Evolutionary conservation across 2,329 filamentous ascomycete genomes (phyloP).

Genomic region (Bipolaris cookei): DNA sequence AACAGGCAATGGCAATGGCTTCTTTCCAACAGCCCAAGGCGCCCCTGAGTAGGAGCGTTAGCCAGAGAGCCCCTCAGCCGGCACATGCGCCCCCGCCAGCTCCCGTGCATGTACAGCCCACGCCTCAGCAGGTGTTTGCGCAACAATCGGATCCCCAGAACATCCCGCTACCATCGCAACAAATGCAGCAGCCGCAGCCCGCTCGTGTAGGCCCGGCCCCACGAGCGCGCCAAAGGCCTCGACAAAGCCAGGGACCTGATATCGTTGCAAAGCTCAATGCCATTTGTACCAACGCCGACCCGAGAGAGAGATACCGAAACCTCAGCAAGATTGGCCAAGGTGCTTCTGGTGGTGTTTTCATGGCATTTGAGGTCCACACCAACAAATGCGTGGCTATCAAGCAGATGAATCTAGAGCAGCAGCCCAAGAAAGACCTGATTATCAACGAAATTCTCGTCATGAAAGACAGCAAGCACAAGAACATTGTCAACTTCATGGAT

Average conservation of each 20-base stretch:
- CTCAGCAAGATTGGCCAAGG: slow-evolving; percentile 97
- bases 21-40: slow-evolving; percentile 74
- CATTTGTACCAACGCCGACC: slow-evolving; percentile 90
- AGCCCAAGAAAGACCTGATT: slow-evolving; percentile 98
- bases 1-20: slow-evolving; percentile 72
- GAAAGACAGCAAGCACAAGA: slow-evolving; percentile 98
- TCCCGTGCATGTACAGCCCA: slow-evolving; percentile 54
- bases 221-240: slow-evolving; percentile 75
- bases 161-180: slow-evolving; percentile 56
- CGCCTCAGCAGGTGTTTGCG: slow-evolving; percentile 59
- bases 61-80: slow-evolving; percentile 63
- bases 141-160: slow-evolving; percentile 51
- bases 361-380: slow-evolving; percentile 81
- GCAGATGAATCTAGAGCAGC: slow-evolving; percentile 98
- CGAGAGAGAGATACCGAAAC: slow-evolving; percentile 82
- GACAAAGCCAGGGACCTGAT: slow-evolving; percentile 81
- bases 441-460: slow-evolving; percentile 99
- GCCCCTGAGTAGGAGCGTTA: slow-evolving; percentile 74
- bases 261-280: slow-evolving; percentile 82
- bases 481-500: slow-evolving; percentile 99
- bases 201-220: slow-evolving; percentile 62
- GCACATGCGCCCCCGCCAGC: slow-evolving; percentile 37
- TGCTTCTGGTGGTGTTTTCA: slow-evolving; percentile 94
- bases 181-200: slow-evolving; percentile 29
- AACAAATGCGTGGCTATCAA: slow-evolving; percentile 96